phyloP scores from a whole-genome alignment of 2,329 filamentous ascomycete genomes.

The Epicoccum sorghinum region DNA sequence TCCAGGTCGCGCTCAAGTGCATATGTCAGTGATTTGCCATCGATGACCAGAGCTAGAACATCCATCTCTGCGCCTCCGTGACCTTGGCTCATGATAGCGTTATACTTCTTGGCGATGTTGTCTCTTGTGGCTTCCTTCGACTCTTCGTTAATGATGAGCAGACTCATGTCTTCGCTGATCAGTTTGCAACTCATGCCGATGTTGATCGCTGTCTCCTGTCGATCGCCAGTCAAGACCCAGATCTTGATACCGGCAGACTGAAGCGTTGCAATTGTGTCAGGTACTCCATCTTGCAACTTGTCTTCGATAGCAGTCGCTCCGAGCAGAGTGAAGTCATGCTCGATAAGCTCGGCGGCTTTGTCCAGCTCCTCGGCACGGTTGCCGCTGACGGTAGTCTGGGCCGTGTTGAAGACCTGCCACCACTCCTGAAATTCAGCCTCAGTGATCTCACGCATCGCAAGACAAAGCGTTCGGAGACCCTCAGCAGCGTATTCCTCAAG shows the following conservation, averaged over 20 bases:
- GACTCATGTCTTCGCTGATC: conserved; percentile 97
- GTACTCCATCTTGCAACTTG: conserved; percentile 93
- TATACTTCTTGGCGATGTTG: conserved; percentile 91
- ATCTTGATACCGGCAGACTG: conserved; percentile 98
- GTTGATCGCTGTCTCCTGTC: conserved; percentile 98
- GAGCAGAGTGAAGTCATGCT: conserved; percentile 87
- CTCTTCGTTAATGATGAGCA: conserved; percentile 96
- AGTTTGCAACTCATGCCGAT: conserved; percentile 99
- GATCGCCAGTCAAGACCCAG: conserved; percentile 96
- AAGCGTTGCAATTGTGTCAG: conserved; percentile 95
- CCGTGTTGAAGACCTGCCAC: conserved; percentile 84
- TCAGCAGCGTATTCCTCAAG: conserved; percentile 99
- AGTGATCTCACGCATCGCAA: conserved; percentile 91
- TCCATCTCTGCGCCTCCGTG: conserved; percentile 80
- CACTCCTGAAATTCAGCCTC: conserved; percentile 90
- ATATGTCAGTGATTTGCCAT: conserved; percentile 92
- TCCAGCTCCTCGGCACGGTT: conserved; percentile 94
- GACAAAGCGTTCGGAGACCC: conserved; percentile 89
- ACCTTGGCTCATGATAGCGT: conserved; percentile 84
- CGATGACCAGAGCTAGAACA: conserved; percentile 88
- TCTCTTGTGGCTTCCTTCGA: conserved; percentile 76
- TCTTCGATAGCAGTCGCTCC: conserved; percentile 98
- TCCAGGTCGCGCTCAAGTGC: conserved; percentile 94
- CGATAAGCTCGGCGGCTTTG: conserved; percentile 95
- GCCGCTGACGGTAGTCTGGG: conserved; percentile 86